Conservation (phyloP, 2,329 filamentous ascomycete species). For the Curvularia sp. region DNA sequence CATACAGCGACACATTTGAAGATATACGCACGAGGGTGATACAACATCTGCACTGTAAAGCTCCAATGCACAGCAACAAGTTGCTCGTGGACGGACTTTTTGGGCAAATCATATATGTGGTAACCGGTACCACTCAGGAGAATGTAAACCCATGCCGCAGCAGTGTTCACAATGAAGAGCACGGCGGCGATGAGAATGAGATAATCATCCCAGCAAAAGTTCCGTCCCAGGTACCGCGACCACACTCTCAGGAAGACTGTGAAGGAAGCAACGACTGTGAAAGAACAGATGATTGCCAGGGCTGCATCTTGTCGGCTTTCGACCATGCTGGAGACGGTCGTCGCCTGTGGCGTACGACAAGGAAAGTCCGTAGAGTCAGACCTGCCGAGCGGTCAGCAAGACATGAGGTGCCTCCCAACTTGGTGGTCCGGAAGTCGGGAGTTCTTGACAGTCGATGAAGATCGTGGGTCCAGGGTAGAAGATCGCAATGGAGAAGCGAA, state of each 20-base stretch:
- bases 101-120: constrained; percentile 41
- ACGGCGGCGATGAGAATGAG: constrained; percentile 39
- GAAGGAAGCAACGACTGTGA: constrained; percentile 37
- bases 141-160: constrained; percentile 37
- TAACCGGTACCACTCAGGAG: constrained; percentile 45
- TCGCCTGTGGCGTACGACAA: constrained; percentile 5
- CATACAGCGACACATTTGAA: not conserved
- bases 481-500: constrained; percentile 10
- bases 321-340: constrained; percentile 24
- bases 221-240: constrained; percentile 40
- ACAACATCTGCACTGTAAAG: constrained; percentile 49
- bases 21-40: constrained; percentile 37
- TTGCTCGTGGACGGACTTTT: constrained; percentile 37
- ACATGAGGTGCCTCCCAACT: constrained; percentile 1
- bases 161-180: constrained; percentile 33
- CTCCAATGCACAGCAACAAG: constrained; percentile 42
- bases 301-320: constrained; percentile 38
- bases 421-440: constrained; percentile 2
- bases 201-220: constrained; percentile 46
- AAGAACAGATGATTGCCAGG: constrained; percentile 37
- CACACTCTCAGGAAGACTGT: constrained; percentile 38
- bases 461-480: constrained; percentile 14
- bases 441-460: constrained; percentile 2
- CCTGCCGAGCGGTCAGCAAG: not conserved
- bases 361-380: not conserved